These are phyloP conservation scores for Withania somnifera DNA, from an alignment of 305 asterid species.

Conservation along the genomic window DNA sequence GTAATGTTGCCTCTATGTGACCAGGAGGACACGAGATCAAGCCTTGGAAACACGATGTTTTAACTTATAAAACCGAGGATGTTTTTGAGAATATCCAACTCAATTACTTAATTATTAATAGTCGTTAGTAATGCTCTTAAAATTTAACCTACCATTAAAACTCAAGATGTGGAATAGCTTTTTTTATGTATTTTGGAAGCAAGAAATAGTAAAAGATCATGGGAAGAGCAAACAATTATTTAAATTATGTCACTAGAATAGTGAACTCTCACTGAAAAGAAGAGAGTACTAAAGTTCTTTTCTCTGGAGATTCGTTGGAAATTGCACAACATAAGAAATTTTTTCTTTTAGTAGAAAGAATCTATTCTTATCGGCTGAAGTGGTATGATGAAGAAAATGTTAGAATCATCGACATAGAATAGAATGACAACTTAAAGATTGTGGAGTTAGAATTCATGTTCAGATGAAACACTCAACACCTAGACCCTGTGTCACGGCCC, in stretches of 20 bases:
- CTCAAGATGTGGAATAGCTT: neutral
- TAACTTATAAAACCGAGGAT: too few species aligned
- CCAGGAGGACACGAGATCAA: too few species aligned
- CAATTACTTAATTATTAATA: neutral
- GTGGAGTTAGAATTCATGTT: neutral
- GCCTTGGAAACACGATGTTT: too few species aligned
- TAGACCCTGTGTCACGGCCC: too few species aligned
- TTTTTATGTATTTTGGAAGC: neutral
- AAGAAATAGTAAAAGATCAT: neutral
- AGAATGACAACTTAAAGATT: neutral
- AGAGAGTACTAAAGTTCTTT: neutral
- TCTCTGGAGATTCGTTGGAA: neutral
- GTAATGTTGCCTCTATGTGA: too few species aligned
- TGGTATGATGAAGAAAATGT: neutral
- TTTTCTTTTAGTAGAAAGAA: neutral
- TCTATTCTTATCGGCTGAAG: neutral
- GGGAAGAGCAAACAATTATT: neutral
- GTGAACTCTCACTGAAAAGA: neutral
- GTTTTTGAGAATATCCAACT: neutral
- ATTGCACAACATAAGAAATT: neutral
- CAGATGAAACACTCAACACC: neutral
- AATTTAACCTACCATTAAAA: neutral
- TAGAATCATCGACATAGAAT: neutral
- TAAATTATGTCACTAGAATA: neutral
- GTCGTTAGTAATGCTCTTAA: neutral